Evolutionary conservation across 1,284 basidiomycete species (phyloP), one percentile per base, ranked within the genome.

Genomic region (Microbotryum silenes-acaulis): DNA sequence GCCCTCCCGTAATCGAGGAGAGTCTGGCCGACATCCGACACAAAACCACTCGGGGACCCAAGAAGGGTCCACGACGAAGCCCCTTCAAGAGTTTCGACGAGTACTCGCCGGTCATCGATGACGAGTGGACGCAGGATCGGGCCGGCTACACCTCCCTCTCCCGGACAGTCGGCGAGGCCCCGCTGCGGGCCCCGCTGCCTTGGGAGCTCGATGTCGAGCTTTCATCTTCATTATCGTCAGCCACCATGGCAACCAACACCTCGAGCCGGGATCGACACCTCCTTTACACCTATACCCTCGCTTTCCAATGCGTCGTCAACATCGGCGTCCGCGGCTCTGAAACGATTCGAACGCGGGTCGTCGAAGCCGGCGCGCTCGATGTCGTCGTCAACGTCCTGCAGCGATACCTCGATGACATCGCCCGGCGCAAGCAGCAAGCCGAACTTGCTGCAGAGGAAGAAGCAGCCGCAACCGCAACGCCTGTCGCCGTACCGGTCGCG

Each of bases 301-400:
- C 94, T 0, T 96, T 99, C 74, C 93, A 97, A 74, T 97, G 91
- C 73, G 86, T 97, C 51, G 92, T 96, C 70, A 97, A 98, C 76
- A 92, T 98, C 70, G 94, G 96, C 52, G 93, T 99, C 0, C 81
- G 94, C 46, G 96, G 96, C n/a, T 90, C 85, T 67, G 94, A 98
- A 75, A 82, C 84, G 29, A 92, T 94, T 70, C 81, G 94, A 50
- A 89, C 88, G 59, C 81, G 93, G 5, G 93, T 98, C 23, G 96
- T 98, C 3, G 91, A 97, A 75, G 91, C 93, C 0, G 94, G 94
- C 29, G 91, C 93, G 2, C 81, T 98, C 21, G 91, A 96, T 64
- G 88, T 97, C 45, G 91, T 96, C 2, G 90, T 92, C 6, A 90
- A 90, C 71, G 89, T 98, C 37, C 81, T 98, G 37, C 92, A 97